phyloP scores from a whole-genome alignment of 768 basidiomycete genomes.

The Sistotremastrum niveocremeum region DNA sequence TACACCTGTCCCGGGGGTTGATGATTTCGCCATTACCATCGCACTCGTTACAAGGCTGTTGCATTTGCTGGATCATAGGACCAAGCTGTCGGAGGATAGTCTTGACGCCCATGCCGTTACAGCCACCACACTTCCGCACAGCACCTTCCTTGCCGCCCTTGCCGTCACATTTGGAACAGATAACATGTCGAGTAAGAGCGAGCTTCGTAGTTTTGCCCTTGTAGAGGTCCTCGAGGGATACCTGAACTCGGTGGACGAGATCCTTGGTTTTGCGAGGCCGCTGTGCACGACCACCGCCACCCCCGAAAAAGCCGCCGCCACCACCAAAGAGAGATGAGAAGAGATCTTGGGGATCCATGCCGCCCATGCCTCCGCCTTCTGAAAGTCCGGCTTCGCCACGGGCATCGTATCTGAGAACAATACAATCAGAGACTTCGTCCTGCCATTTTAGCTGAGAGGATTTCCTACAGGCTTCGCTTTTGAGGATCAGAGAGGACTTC shows the following conservation, averaged over 20 bases:
- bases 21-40: slow-evolving; percentile 90
- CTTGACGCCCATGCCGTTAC: slow-evolving; percentile 83
- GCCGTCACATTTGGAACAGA: slow-evolving; percentile 89
- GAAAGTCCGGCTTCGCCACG: slow-evolving; percentile 85
- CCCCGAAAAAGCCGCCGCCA: slow-evolving; percentile 56
- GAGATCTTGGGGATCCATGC: slow-evolving; percentile 97
- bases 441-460: neutral
- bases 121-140: slow-evolving; percentile 61
- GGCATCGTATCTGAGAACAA: slow-evolving; percentile 49
- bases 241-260: slow-evolving; percentile 90
- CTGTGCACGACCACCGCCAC: slow-evolving; percentile 38
- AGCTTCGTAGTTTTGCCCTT: slow-evolving; percentile 98
- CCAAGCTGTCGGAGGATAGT: slow-evolving; percentile 93
- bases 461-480: slow-evolving; percentile 40
- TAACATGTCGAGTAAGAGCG: slow-evolving; percentile 86
- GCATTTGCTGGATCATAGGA: slow-evolving; percentile 99
- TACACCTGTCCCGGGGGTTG: slow-evolving; percentile 85
- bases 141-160: slow-evolving; percentile 97
- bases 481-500: slow-evolving; percentile 86
- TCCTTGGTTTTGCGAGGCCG: slow-evolving; percentile 94
- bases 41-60: slow-evolving; percentile 89
- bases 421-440: neutral
- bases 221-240: slow-evolving; percentile 97
- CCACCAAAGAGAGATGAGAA: slow-evolving; percentile 94
- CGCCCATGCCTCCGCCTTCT: slow-evolving; percentile 81